Conservation (phyloP, 257 asterid genomes). For the Jasminum sambac region DNA sequence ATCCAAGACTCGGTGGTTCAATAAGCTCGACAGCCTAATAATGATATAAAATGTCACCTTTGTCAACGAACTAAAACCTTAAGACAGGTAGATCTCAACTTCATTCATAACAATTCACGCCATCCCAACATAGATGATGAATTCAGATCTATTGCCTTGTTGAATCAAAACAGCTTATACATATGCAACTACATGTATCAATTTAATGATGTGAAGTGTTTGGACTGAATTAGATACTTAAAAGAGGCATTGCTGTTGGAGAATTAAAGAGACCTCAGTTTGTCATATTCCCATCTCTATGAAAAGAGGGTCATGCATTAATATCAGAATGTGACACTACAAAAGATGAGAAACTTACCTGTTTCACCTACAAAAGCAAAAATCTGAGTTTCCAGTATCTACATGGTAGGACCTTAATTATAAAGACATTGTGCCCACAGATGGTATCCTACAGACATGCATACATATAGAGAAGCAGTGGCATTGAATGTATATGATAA, state of each 20-base stretch:
- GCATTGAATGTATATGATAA: conserved; percentile 1
- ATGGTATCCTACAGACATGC: background rate
- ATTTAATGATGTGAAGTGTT: no score
- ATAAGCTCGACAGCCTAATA: no score
- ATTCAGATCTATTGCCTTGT: no score
- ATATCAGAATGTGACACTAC: background rate
- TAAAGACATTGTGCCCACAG: conserved; percentile 9
- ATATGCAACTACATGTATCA: no score
- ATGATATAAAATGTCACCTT: no score
- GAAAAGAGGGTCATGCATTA: conserved; percentile 18
- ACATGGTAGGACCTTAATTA: conserved; percentile 13
- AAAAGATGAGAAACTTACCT: background rate
- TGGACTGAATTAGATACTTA: no score
- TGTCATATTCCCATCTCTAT: conserved; percentile 4
- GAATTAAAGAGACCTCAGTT: background rate
- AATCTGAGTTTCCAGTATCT: background rate
- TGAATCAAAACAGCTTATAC: no score
- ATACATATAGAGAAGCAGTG: background rate
- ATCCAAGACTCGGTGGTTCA: no score
- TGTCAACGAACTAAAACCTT: background rate
- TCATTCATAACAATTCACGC: background rate
- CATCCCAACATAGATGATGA: conserved; percentile 6
- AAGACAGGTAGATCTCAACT: background rate
- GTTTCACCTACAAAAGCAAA: background rate
- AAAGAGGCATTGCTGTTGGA: background rate